A percentile compares a stretch with the other conserved stretches of the same genome.
phyloP scores from a whole-genome alignment of 2,329 filamentous ascomycete genomes.

The Chlorencoelia australis region DNA sequence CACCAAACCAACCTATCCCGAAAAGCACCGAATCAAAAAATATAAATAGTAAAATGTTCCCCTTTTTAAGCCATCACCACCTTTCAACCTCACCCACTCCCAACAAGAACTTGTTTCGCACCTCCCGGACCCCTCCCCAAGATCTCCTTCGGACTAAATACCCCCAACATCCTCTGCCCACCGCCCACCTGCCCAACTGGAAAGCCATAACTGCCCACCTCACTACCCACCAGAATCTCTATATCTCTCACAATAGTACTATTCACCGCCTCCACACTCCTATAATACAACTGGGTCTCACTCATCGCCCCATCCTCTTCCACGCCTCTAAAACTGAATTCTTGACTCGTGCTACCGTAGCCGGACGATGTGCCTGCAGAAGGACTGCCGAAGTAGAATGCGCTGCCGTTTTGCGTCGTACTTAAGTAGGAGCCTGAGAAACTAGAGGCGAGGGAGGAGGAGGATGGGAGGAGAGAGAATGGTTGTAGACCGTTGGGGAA shows the following conservation, averaged over 20 bases:
- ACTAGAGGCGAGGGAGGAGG: constrained; percentile 12
- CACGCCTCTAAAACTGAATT: constrained; percentile 41
- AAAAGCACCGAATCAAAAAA: too few relatives aligned
- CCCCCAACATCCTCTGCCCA: constrained; percentile 9
- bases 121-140: constrained; percentile 29
- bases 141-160: constrained; percentile 25
- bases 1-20: too few relatives aligned
- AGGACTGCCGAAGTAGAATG: constrained; percentile 40
- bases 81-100: too few relatives aligned
- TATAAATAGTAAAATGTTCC: too few relatives aligned
- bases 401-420: constrained; percentile 49
- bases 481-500: constrained; percentile 53
- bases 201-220: constrained; percentile 11
- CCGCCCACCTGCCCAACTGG: constrained; percentile 2
- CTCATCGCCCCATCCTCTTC: constrained; percentile 17
- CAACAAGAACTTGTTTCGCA: constrained; percentile 18
- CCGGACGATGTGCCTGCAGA: constrained; percentile 38
- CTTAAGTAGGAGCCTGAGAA: constrained; percentile 33
- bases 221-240: constrained; percentile 29
- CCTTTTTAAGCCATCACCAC: too few relatives aligned
- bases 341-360: constrained; percentile 46
- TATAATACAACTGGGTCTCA: constrained; percentile 36
- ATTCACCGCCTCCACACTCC: constrained; percentile 46
- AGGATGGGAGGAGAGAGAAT: constrained; percentile 31
- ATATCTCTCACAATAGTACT: constrained; percentile 40